Percentiles rank a stretch among this genome's conserved stretches.
Evolutionary conservation across 73 alveolate species (phyloP).

Genomic region (Urostyla sp.): DNA sequence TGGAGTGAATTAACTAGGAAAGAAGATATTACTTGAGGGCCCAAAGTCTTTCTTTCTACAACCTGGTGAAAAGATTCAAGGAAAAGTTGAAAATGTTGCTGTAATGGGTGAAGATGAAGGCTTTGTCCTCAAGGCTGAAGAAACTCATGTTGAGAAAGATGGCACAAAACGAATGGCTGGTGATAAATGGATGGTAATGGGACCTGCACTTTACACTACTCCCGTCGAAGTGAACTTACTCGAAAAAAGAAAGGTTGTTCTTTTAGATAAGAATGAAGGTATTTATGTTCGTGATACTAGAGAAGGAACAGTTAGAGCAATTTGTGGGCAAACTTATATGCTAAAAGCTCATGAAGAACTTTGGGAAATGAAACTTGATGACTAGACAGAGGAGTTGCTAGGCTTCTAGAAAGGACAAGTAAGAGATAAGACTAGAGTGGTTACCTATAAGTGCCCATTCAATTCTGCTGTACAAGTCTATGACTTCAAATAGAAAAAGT

Average conservation of each 20-base stretch:
- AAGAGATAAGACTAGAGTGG: slow-evolving; percentile 74
- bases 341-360: slow-evolving; percentile 83
- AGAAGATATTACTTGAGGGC: slow-evolving; percentile 60
- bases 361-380: slow-evolving; percentile 85
- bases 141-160: slow-evolving; percentile 54
- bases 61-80: slow-evolving; percentile 76
- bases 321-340: slow-evolving; percentile 78
- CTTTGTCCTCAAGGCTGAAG: slow-evolving; percentile 70
- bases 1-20: slow-evolving; percentile 62
- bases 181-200: slow-evolving; percentile 84
- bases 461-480: slow-evolving; percentile 78
- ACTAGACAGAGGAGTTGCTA: too few species aligned
- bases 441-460: slow-evolving; percentile 74
- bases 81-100: slow-evolving; percentile 65
- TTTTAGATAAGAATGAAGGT: slow-evolving; percentile 81
- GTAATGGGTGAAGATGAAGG: slow-evolving; percentile 79
- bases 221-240: slow-evolving; percentile 71
- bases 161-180: slow-evolving; percentile 66
- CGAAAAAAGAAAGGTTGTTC: slow-evolving; percentile 70
- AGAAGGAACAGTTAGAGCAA: slow-evolving; percentile 76
- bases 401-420: background rate
- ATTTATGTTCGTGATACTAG: slow-evolving; percentile 79
- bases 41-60: slow-evolving; percentile 73
- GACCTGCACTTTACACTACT: slow-evolving; percentile 77
- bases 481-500: slow-evolving; percentile 68